A percentile compares a stretch with the other conserved stretches of the same genome.
These are phyloP conservation scores for Candida khao-thaluensis DNA, from an alignment of 805 yeast genomes.

Conservation along the genomic window DNA sequence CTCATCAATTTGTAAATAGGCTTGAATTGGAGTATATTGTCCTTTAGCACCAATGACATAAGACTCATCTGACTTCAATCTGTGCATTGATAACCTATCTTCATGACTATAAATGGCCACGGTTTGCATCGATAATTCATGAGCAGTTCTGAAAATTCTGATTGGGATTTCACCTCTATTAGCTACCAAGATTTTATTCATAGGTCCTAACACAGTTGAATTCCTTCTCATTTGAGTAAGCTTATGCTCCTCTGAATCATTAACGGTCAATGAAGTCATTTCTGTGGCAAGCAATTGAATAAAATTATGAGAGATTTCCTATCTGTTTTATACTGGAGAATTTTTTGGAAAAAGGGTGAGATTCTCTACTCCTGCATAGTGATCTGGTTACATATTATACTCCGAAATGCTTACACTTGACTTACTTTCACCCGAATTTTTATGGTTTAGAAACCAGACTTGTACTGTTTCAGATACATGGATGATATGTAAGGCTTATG, in stretches of 20 bases:
- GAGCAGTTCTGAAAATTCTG: slow-evolving; percentile 94
- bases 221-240: slow-evolving; percentile 42
- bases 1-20: slow-evolving; percentile 93
- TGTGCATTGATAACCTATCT: slow-evolving; percentile 91
- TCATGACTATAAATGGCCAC: slow-evolving; percentile 97
- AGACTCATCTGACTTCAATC: slow-evolving; percentile 91
- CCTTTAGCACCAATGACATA: slow-evolving; percentile 89
- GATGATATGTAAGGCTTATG: too few species aligned
- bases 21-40: slow-evolving; percentile 92
- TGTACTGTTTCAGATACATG: too few species aligned
- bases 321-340: slow-evolving; percentile 1
- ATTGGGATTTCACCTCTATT: slow-evolving; percentile 85
- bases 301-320: neutral
- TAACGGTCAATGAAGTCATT: slow-evolving; percentile 13
- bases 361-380: slow-evolving; percentile 1
- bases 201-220: slow-evolving; percentile 43
- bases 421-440: neutral
- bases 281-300: neutral
- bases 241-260: slow-evolving; percentile 19
- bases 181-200: slow-evolving; percentile 70
- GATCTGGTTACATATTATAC: neutral
- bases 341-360: slow-evolving; percentile 5
- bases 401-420: neutral
- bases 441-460: too few species aligned
- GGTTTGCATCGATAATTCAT: slow-evolving; percentile 94